Percentiles rank a stretch among this genome's conserved stretches.
Conservation (phyloP, 2,329 filamentous ascomycete species). For the Huntiella decipiens region DNA sequence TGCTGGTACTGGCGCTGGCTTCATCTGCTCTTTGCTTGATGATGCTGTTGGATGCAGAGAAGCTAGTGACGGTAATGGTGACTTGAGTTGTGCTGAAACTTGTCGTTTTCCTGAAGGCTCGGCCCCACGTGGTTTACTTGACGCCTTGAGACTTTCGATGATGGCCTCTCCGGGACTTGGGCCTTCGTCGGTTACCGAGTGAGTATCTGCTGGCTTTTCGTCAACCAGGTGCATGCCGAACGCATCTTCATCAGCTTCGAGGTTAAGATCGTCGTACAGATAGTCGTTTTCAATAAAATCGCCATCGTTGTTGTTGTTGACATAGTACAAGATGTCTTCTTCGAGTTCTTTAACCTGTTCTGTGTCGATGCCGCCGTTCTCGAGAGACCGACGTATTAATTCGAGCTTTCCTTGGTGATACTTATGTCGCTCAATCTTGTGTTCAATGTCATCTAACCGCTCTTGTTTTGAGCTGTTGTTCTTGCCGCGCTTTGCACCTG, state of each 20-base stretch:
- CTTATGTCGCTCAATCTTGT: conserved; percentile 76
- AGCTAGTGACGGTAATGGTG: conserved; percentile 77
- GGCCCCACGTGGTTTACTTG: conserved; percentile 28
- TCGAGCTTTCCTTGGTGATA: conserved; percentile 92
- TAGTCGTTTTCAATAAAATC: conserved; percentile 90
- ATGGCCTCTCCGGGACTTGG: conserved; percentile 20
- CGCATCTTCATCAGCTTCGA: conserved; percentile 78
- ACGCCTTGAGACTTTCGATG: conserved; percentile 18
- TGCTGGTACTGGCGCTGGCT: conserved; percentile 72
- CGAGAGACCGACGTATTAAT: conserved; percentile 69
- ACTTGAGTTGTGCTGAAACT: conserved; percentile 82
- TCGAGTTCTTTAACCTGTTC: conserved; percentile 77
- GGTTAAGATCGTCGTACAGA: conserved; percentile 84
- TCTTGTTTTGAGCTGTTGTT: conserved; percentile 68
- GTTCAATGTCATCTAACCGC: conserved; percentile 70
- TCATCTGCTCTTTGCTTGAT: conserved; percentile 57
- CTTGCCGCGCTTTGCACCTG: conserved; percentile 88
- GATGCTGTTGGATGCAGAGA: conserved; percentile 61
- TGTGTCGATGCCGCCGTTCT: conserved; percentile 79
- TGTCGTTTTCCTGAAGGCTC: conserved; percentile 39
- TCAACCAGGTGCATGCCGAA: conserved; percentile 66
- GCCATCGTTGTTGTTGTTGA: conserved; percentile 69
- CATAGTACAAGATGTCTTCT: conserved; percentile 88
- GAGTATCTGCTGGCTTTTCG: conserved; percentile 85
- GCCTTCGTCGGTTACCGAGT: conserved; percentile 73